Percentiles rank a stretch among this genome's conserved stretches.
These are phyloP conservation scores for Neofusicoccum umdonicola DNA, from an alignment of 2,329 filamentous ascomycete species.

Conservation along the genomic window DNA sequence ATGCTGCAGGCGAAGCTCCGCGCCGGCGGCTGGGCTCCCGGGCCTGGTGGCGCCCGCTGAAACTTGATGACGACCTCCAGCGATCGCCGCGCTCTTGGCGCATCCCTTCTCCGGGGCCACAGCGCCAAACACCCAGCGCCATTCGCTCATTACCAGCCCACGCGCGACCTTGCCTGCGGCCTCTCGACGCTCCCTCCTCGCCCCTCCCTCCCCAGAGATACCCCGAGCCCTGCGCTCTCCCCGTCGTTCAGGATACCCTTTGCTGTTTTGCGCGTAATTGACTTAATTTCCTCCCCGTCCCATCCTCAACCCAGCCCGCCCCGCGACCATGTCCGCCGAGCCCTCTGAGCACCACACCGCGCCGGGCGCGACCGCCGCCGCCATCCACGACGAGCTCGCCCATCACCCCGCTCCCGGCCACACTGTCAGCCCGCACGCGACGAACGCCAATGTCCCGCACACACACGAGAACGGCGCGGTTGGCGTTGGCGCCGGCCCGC, in stretches of 20 bases:
- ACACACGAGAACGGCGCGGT: not conserved
- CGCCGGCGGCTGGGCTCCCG: slow-evolving; percentile 3
- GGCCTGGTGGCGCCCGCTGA: slow-evolving; percentile 1
- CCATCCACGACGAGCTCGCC: not conserved
- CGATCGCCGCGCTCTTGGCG: not conserved
- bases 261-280: slow-evolving; percentile 2
- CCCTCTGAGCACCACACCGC: not conserved
- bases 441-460: not conserved
- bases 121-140: not conserved
- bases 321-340: not conserved
- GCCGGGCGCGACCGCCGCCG: not conserved
- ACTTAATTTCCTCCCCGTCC: not conserved
- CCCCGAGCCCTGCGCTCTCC: not conserved
- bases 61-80: slow-evolving; percentile 12
- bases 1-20: not conserved
- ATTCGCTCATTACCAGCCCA: slow-evolving; percentile 5
- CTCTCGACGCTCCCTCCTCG: not conserved
- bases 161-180: not conserved
- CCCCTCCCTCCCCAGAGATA: not conserved
- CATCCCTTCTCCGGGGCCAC: slow-evolving; percentile 6
- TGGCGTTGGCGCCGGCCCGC: slow-evolving; percentile 44
- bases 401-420: not conserved
- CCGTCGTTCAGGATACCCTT: not conserved
- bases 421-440: not conserved
- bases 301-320: not conserved